Evolutionary conservation across 2,329 filamentous ascomycete species (phyloP).

Genomic region (Ceratocystis lukuohia): DNA sequence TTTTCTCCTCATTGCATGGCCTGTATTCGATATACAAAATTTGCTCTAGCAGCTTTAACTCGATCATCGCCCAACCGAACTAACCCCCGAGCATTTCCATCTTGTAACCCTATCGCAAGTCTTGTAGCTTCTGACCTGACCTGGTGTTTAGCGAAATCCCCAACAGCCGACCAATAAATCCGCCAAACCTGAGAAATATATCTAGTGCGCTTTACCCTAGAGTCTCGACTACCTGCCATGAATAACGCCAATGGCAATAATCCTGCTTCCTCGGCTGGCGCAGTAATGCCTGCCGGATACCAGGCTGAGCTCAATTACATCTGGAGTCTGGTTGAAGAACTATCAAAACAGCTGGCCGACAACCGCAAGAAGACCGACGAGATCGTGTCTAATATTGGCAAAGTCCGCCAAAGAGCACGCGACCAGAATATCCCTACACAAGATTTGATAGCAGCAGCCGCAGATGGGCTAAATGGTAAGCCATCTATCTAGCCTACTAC

Average conservation of each 20-base stretch:
- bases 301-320: constrained; percentile 56
- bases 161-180: neutral
- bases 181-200: neutral
- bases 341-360: constrained; percentile 49
- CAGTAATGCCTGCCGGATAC: constrained; percentile 52
- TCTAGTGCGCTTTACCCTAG: neutral
- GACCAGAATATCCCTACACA: constrained; percentile 42
- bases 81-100: too few relatives aligned
- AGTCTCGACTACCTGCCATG: constrained; percentile 3
- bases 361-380: constrained; percentile 49
- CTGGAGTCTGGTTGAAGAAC: constrained; percentile 53
- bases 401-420: constrained; percentile 44
- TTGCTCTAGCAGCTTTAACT: neutral
- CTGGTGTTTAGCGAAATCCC: too few relatives aligned
- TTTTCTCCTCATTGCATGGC: neutral
- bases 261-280: constrained; percentile 30
- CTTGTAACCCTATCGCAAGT: too few relatives aligned
- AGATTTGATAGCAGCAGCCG: constrained; percentile 42
- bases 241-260: constrained; percentile 15
- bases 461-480: constrained; percentile 44
- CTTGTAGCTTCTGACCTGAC: too few relatives aligned
- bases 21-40: neutral
- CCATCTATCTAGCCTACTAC: constrained; percentile 1
- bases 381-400: constrained; percentile 49
- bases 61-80: too few relatives aligned